Evolutionary conservation across 805 yeast species (phyloP).

Genomic region (Komagataella pseudopastoris): DNA sequence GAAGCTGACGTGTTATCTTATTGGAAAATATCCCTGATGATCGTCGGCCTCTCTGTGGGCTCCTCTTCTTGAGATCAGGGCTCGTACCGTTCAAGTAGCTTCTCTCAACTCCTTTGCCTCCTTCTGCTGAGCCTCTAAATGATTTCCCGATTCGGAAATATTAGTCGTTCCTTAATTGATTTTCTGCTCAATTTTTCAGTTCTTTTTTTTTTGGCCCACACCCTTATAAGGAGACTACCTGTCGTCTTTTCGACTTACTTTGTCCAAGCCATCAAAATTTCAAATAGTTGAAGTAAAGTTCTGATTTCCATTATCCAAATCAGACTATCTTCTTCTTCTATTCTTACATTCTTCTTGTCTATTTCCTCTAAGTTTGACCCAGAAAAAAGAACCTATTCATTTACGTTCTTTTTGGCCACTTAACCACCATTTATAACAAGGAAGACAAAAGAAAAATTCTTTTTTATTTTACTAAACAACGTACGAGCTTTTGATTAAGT

Average conservation of each 20-base stretch:
- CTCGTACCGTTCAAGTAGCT: no score
- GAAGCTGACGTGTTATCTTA: not conserved
- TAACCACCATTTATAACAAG: not conserved
- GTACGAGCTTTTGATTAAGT: conserved; percentile 29
- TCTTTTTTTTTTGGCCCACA: not conserved
- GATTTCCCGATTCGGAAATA: not conserved
- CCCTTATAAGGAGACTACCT: not conserved
- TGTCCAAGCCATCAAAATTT: not conserved
- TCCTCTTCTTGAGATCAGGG: not conserved
- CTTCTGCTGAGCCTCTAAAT: not conserved
- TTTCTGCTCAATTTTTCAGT: not conserved
- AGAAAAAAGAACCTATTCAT: not conserved
- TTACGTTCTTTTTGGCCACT: not conserved
- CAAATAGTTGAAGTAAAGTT: not conserved
- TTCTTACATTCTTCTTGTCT: not conserved
- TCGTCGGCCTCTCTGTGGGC: not conserved
- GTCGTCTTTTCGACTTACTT: not conserved
- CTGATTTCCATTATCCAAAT: not conserved
- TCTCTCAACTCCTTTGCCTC: not conserved
- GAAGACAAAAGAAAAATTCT: not conserved
- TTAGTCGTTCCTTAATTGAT: not conserved
- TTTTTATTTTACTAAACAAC: not conserved
- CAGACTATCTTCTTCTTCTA: not conserved
- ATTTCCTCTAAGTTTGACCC: not conserved
- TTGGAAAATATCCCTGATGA: not conserved